These are phyloP conservation scores for Coniochaeta prunicola DNA, from an alignment of 2,329 filamentous ascomycete species.

Conservation along the genomic window DNA sequence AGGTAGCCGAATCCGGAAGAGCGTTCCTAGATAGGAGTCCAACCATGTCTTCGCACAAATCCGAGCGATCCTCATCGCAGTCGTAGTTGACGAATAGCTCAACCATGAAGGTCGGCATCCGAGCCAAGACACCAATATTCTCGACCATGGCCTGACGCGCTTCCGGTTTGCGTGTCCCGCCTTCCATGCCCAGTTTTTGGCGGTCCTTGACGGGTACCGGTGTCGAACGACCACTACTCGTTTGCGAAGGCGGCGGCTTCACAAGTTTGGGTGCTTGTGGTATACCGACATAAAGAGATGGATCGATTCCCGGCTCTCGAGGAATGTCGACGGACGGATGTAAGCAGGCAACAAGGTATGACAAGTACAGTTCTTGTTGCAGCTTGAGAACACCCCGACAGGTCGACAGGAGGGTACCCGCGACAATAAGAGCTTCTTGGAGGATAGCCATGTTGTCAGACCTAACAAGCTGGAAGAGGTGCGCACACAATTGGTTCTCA, in stretches of 20 bases:
- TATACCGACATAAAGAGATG: conserved; percentile 84
- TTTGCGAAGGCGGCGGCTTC: conserved; percentile 67
- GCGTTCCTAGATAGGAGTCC: conserved; percentile 89
- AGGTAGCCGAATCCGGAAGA: conserved; percentile 92
- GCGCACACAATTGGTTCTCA: conserved; percentile 86
- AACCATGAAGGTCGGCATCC: conserved; percentile 90
- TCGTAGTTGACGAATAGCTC: conserved; percentile 98
- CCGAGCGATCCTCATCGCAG: conserved; percentile 83
- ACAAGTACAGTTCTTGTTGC: conserved; percentile 92
- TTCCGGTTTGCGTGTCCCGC: conserved; percentile 85
- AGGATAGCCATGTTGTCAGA: conserved; percentile 95
- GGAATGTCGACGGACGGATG: conserved; percentile 95
- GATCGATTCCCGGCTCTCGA: conserved; percentile 81
- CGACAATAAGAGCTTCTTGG: conserved; percentile 86
- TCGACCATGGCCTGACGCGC: conserved; percentile 98
- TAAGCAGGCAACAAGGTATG: conserved; percentile 87
- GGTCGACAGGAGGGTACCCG: conserved; percentile 83
- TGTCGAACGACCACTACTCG: conserved; percentile 74
- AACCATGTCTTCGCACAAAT: conserved; percentile 93
- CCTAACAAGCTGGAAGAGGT: conserved; percentile 91
- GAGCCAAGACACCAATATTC: conserved; percentile 81
- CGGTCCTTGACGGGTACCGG: conserved; percentile 89
- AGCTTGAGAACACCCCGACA: conserved; percentile 87
- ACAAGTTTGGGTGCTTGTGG: conserved; percentile 84
- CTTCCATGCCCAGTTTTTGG: conserved; percentile 86